Evolutionary conservation across 768 basidiomycete species (phyloP).

Genomic region (Tulasnella sp.): DNA sequence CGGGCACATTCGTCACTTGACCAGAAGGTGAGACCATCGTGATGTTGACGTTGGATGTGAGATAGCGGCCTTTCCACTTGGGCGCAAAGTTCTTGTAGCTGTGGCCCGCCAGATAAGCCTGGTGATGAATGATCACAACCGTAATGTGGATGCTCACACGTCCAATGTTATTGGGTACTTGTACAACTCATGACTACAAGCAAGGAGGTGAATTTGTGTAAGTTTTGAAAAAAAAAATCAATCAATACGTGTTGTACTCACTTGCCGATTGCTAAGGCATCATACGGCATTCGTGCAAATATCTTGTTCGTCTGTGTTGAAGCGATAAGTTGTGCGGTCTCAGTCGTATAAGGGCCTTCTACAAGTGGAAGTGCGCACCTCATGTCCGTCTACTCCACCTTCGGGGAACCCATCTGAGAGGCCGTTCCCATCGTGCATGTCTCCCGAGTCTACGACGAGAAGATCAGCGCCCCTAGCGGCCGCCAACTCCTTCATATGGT

Average conservation of each 20-base stretch:
- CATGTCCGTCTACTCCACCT: constrained; percentile 72
- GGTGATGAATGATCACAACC: constrained; percentile 36
- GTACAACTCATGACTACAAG: constrained; percentile 73
- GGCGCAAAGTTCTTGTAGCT: constrained; percentile 68
- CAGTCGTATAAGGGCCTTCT: constrained; percentile 11
- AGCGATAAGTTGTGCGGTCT: not conserved
- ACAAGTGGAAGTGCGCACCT: constrained; percentile 53
- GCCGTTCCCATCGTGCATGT: constrained; percentile 79
- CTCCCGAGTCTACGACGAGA: constrained; percentile 75
- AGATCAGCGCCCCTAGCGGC: constrained; percentile 77
- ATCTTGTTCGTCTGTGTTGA: constrained; percentile 68
- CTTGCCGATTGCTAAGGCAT: constrained; percentile 85
- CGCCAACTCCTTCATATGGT: constrained; percentile 79
- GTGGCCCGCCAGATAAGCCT: constrained; percentile 40
- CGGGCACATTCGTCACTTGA: constrained; percentile 47
- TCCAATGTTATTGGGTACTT: constrained; percentile 66
- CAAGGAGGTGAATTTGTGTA: not conserved
- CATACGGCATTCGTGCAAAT: constrained; percentile 73
- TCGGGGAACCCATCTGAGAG: constrained; percentile 73
- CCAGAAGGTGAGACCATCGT: constrained; percentile 57
- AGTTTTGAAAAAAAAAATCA: too few species aligned
- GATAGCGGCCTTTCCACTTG: constrained; percentile 68
- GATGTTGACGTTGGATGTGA: constrained; percentile 87
- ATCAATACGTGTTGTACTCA: constrained; percentile 44
- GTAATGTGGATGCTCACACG: constrained; percentile 51